phyloP scores from a whole-genome alignment of 2,329 filamentous ascomycete genomes.

The Colletotrichum lentis region DNA sequence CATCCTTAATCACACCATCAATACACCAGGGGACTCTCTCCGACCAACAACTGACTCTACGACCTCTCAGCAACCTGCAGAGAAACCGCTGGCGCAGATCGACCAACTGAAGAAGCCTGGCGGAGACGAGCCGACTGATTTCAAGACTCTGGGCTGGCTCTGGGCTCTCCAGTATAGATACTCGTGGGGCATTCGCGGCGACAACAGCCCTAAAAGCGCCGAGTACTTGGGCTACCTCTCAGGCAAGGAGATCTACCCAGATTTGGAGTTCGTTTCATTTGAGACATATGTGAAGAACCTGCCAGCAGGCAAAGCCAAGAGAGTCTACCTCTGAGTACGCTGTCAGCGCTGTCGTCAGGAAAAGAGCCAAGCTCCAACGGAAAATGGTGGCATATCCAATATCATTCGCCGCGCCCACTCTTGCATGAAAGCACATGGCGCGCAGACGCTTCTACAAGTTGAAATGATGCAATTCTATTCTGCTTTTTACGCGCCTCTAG shows the following conservation, averaged over 20 bases:
- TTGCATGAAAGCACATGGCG: background rate
- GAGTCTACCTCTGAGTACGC: background rate
- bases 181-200: conserved; percentile 58
- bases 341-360: background rate
- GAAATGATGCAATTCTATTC: background rate
- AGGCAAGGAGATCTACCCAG: conserved; percentile 62
- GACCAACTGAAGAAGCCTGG: background rate
- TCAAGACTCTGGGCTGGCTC: background rate
- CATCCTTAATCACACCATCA: too few species aligned
- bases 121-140: background rate
- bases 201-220: conserved; percentile 62
- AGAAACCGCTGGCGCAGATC: background rate
- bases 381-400: too few species aligned
- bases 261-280: conserved; percentile 44
- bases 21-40: too few species aligned
- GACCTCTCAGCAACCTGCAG: background rate
- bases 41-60: background rate
- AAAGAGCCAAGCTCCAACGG: background rate
- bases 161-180: conserved; percentile 52
- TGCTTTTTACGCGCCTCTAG: conserved; percentile 7
- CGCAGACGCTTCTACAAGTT: background rate
- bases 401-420: too few species aligned
- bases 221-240: conserved; percentile 63
- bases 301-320: conserved; percentile 3
- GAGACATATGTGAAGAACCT: background rate